A percentile compares a stretch with the other conserved stretches of the same genome.
These are phyloP conservation scores for Paraphoma sp. DNA, from an alignment of 2,329 filamentous ascomycete genomes.

Conservation along the genomic window DNA sequence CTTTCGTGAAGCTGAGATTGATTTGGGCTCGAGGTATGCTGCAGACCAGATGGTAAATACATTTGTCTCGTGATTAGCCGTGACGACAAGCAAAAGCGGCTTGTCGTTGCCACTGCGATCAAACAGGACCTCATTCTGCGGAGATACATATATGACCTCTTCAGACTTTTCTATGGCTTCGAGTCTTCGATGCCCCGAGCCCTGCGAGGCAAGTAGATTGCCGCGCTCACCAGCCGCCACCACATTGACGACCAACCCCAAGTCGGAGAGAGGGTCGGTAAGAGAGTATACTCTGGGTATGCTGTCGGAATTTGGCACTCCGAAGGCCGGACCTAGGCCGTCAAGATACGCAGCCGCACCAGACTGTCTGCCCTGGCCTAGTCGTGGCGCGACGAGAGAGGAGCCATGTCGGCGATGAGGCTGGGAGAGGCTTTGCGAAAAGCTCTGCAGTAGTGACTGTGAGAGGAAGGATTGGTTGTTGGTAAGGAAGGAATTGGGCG, in stretches of 20 bases:
- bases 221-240: constrained; percentile 36
- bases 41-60: constrained; percentile 87
- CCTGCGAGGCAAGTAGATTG: constrained; percentile 36
- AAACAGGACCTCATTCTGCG: constrained; percentile 62
- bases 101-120: constrained; percentile 53
- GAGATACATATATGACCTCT: constrained; percentile 83
- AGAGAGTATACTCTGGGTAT: constrained; percentile 82
- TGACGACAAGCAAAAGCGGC: constrained; percentile 75
- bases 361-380: constrained; percentile 27
- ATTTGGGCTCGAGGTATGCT: constrained; percentile 74
- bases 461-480: constrained; percentile 53
- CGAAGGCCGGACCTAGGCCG: constrained; percentile 35
- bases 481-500: constrained; percentile 82
- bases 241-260: constrained; percentile 75
- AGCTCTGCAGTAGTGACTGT: constrained; percentile 59
- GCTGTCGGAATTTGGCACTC: constrained; percentile 50
- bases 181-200: constrained; percentile 45
- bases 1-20: constrained; percentile 52
- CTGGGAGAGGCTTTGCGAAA: constrained; percentile 48
- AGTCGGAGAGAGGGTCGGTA: constrained; percentile 83
- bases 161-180: constrained; percentile 77
- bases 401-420: constrained; percentile 33
- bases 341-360: constrained; percentile 37
- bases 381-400: constrained; percentile 34
- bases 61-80: constrained; percentile 76